A percentile compares a stretch with the other conserved stretches of the same genome.
These are phyloP conservation scores for Cryptococcus sp. DNA, from an alignment of 1,284 basidiomycete species.

Conservation along the genomic window DNA sequence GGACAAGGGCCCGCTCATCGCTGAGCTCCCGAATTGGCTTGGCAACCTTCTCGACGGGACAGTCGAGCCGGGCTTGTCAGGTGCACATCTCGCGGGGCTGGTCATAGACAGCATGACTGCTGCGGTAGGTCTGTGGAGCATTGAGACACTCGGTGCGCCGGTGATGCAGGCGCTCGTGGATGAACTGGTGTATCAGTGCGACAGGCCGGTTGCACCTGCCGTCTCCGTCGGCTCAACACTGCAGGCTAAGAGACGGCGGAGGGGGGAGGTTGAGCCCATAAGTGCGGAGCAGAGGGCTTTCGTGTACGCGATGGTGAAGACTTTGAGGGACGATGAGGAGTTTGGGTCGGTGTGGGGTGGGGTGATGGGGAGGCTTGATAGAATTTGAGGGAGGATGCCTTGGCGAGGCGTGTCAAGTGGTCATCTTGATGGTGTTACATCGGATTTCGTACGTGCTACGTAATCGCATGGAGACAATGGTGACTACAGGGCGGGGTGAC, in stretches of 20 bases:
- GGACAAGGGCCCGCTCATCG: background rate
- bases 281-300: conserved; percentile 10
- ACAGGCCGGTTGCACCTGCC: conserved; percentile 9
- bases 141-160: background rate
- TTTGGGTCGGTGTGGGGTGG: conserved; percentile 4
- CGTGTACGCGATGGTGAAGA: conserved; percentile 13
- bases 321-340: conserved; percentile 24
- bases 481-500: no score
- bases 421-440: no score
- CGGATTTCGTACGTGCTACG: background rate
- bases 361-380: background rate
- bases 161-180: conserved; percentile 21
- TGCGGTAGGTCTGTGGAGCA: background rate
- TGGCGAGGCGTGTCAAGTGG: no score
- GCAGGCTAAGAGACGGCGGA: conserved; percentile 3
- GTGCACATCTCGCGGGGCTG: no score
- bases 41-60: no score
- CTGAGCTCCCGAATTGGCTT: no score
- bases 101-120: no score
- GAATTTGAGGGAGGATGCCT: background rate
- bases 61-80: no score
- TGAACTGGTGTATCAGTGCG: conserved; percentile 21
- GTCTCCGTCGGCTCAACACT: background rate
- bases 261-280: background rate
- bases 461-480: background rate